Evolutionary conservation across 164 flowering plant species (phyloP), one percentile per base, ranked within the genome.

Genomic region (Stephania japonica): DNA sequence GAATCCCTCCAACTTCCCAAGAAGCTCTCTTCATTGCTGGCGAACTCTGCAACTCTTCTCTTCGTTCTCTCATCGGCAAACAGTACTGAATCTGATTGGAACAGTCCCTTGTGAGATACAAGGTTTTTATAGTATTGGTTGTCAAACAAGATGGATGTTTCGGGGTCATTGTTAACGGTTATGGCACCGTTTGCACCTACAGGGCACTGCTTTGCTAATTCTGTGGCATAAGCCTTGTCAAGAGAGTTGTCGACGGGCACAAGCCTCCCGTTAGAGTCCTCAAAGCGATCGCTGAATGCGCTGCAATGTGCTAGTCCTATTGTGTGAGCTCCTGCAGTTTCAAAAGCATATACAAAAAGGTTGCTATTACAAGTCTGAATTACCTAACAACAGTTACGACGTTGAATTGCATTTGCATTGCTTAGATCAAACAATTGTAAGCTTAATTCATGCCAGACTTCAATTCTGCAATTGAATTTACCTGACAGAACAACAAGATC

Each of bases 401-500:
- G 38, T 32, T 2, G 38, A 32, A 16, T 56, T 8, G 18, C n/a
- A 56, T 8, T 56, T 16, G n/a, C 63, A 56, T 56, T 16, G 63
- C 21, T 56, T 56, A 23, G 63, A 56, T 16, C 21, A 56, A 18
- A 56, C n/a, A 56, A 14, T 56, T 56, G 62, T 19, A 1, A 21
- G 62, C 62, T 56, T 56, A 56, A 3, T 56, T 56, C 2, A 18
- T 53, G 59, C 18, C 16, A 12, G 59, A 18, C n/a, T 18, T 6
- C 8, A 27, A 67, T 18, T 67, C 42, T 67, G 44, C 42, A 27
- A 42, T 8, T 32, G 19, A 21, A 27, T 42, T 19, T 83, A 92
- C 96, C 94, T 80, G 96, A 92, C 27, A 92, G 86, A 70, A 77
- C 77, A 68, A 92, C 90, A 47, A 89, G 85, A 75, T 92, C 97